Conservation (phyloP, 2,329 filamentous ascomycete species). For the Anthostomella pinea region DNA sequence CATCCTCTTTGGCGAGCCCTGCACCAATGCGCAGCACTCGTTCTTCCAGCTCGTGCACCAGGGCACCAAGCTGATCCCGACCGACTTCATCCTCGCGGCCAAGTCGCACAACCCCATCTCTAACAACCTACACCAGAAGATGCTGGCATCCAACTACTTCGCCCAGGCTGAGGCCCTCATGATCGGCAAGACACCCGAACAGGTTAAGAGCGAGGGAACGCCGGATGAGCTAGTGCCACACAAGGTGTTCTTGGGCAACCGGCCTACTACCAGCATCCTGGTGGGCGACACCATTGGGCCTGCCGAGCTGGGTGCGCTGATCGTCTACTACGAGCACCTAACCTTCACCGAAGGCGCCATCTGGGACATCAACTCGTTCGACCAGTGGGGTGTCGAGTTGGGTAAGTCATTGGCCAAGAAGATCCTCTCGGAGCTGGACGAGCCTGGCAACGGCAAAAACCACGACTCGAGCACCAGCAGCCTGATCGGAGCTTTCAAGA, state of each 20-base stretch:
- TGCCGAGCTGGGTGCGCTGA: constrained; percentile 86
- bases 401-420: constrained; percentile 96
- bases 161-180: constrained; percentile 85
- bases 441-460: constrained; percentile 63
- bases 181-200: constrained; percentile 82
- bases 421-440: constrained; percentile 81
- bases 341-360: constrained; percentile 97
- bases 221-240: constrained; percentile 81
- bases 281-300: constrained; percentile 90
- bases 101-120: constrained; percentile 96
- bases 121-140: constrained; percentile 92
- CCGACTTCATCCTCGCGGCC: constrained; percentile 95
- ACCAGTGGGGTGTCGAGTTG: constrained; percentile 99
- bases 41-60: constrained; percentile 99
- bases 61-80: constrained; percentile 96
- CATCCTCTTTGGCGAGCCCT: constrained; percentile 95
- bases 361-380: constrained; percentile 99
- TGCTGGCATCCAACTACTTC: constrained; percentile 90
- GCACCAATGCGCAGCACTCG: constrained; percentile 98
- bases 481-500: constrained; percentile 90
- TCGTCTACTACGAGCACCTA: constrained; percentile 98
- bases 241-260: constrained; percentile 98
- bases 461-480: constrained; percentile 90
- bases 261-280: constrained; percentile 92
- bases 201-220: constrained; percentile 73